Percentiles rank a stretch among this genome's conserved stretches.
phyloP scores from a whole-genome alignment of 73 alveolate genomes.

The Paramecium sexaurelia region DNA sequence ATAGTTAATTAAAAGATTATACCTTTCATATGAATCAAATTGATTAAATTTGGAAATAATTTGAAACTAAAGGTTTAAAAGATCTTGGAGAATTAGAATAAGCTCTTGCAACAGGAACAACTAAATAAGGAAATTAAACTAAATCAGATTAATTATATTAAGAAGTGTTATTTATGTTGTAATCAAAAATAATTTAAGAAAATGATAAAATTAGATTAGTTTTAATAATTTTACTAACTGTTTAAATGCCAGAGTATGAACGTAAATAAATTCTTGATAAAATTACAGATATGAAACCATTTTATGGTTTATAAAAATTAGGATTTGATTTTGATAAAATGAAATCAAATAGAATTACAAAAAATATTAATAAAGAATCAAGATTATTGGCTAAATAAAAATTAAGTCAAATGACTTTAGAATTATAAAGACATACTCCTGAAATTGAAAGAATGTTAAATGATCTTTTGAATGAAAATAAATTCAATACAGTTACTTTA shows the following conservation, averaged over 20 bases:
- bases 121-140: background rate
- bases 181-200: background rate
- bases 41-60: conserved; percentile 3
- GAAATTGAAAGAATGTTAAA: background rate
- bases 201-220: background rate
- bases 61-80: conserved; percentile 7
- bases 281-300: background rate
- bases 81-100: background rate
- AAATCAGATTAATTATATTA: conserved; percentile 25
- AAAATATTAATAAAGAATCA: background rate
- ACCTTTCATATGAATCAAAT: conserved; percentile 26
- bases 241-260: background rate
- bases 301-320: background rate
- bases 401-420: conserved; percentile 50
- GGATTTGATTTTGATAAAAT: conserved; percentile 10
- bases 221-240: background rate
- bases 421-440: conserved; percentile 29
- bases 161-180: background rate
- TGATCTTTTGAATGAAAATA: background rate
- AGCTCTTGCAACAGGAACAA: background rate
- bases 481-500: background rate
- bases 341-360: background rate
- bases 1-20: background rate
- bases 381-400: conserved; percentile 29
- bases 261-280: background rate